Evolutionary conservation across 306 rosid genomes (phyloP).

Genomic region (Malus sylvestris): DNA sequence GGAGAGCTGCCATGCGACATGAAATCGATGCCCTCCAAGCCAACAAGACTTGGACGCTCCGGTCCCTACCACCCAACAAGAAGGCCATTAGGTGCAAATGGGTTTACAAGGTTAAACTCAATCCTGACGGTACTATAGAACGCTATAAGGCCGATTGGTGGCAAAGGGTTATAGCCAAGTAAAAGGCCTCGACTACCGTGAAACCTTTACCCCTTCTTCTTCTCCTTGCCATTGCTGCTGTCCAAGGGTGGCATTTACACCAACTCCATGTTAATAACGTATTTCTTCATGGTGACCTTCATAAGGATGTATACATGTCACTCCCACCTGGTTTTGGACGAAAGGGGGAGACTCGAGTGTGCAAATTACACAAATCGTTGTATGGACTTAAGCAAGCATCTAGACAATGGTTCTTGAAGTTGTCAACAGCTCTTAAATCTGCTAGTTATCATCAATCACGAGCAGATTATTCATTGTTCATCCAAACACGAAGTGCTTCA

Average conservation of each 20-base stretch:
- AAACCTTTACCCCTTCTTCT: too few relatives aligned
- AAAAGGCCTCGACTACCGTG: not conserved
- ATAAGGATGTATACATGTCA: too few relatives aligned
- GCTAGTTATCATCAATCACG: too few relatives aligned
- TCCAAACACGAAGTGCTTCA: too few relatives aligned
- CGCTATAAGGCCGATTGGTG: not conserved
- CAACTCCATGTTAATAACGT: too few relatives aligned
- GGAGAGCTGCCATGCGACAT: too few relatives aligned
- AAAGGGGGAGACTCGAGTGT: not conserved
- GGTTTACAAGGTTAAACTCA: not conserved
- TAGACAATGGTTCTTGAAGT: not conserved
- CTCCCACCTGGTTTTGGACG: not conserved
- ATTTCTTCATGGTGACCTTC: too few relatives aligned
- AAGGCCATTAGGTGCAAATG: not conserved
- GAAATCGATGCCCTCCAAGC: too few relatives aligned
- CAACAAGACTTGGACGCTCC: not conserved
- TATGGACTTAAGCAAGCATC: not conserved
- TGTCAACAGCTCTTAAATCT: not conserved
- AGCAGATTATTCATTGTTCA: too few relatives aligned
- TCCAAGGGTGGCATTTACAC: too few relatives aligned
- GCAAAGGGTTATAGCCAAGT: not conserved
- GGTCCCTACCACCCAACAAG: not conserved
- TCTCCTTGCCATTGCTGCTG: too few relatives aligned
- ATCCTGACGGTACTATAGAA: not conserved
- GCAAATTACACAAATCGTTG: not conserved